Evolutionary conservation across 371 early-diverging fungal genomes (phyloP).

Genomic region (Mucor sp.): DNA sequence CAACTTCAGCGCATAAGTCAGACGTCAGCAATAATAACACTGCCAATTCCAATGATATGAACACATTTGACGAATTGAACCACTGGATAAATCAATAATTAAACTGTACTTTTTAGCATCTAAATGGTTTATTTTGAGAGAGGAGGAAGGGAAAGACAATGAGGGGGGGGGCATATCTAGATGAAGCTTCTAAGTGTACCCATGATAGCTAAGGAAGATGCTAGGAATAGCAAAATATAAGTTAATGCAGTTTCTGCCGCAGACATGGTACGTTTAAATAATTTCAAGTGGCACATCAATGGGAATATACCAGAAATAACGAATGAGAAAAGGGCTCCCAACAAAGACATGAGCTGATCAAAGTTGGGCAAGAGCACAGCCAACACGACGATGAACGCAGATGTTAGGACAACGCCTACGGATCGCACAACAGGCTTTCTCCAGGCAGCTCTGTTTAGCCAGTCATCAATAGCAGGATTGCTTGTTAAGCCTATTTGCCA

Average conservation of each 20-base stretch:
- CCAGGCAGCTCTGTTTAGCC: slow-evolving; percentile 28
- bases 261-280: slow-evolving; percentile 36
- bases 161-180: too few species aligned
- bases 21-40: not conserved
- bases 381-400: slow-evolving; percentile 44
- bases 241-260: slow-evolving; percentile 9
- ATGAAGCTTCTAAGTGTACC: slow-evolving; percentile 33
- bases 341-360: slow-evolving; percentile 66
- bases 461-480: slow-evolving; percentile 24
- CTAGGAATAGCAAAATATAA: slow-evolving; percentile 17
- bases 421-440: slow-evolving; percentile 24
- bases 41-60: not conserved
- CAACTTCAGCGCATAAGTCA: not conserved
- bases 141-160: not conserved
- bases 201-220: slow-evolving; percentile 26
- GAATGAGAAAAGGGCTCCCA: slow-evolving; percentile 69
- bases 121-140: not conserved
- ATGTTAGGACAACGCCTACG: slow-evolving; percentile 36
- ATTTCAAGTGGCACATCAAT: slow-evolving; percentile 44
- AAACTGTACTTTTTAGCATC: too few species aligned
- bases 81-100: slow-evolving; percentile 13
- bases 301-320: slow-evolving; percentile 69
- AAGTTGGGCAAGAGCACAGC: slow-evolving; percentile 66
- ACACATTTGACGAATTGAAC: slow-evolving; percentile 7
- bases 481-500: slow-evolving; percentile 51